Evolutionary conservation across 768 basidiomycete genomes (phyloP).

Genomic region (Cystobasidium tubakii): DNA sequence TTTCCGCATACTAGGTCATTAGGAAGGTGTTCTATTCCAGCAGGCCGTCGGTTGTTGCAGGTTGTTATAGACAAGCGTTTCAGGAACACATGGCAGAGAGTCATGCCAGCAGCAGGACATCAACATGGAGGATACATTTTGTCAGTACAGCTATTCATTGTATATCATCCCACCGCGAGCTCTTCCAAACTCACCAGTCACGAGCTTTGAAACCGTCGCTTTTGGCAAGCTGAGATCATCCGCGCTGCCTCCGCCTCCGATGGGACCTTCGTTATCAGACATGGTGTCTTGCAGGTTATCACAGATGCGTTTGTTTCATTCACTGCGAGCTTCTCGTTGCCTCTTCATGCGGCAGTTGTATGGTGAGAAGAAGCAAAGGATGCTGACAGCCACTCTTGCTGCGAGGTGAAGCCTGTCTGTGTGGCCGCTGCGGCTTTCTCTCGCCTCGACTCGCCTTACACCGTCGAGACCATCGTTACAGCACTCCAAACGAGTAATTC

Average conservation of each 20-base stretch:
- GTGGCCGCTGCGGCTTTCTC: not conserved
- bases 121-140: no score
- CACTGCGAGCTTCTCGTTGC: no score
- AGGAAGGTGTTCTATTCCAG: constrained; percentile 70
- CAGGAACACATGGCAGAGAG: no score
- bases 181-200: constrained; percentile 72
- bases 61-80: not conserved
- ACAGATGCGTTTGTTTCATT: no score
- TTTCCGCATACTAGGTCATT: constrained; percentile 82
- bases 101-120: no score
- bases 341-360: not conserved
- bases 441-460: not conserved
- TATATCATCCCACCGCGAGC: no score
- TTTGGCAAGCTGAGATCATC: constrained; percentile 93
- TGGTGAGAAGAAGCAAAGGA: not conserved
- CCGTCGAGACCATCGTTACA: not conserved
- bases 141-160: no score
- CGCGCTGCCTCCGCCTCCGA: constrained; percentile 53
- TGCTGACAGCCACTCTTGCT: not conserved
- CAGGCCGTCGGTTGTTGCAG: not conserved
- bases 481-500: no score
- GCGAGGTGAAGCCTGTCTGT: no score
- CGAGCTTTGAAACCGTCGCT: constrained; percentile 96
- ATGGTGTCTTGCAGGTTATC: not conserved
- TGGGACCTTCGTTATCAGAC: constrained; percentile 38